Percentiles rank a stretch among this genome's conserved stretches.
Evolutionary conservation across 2,329 filamentous ascomycete genomes (phyloP).

Genomic region (Pseudocercospora eumusae): DNA sequence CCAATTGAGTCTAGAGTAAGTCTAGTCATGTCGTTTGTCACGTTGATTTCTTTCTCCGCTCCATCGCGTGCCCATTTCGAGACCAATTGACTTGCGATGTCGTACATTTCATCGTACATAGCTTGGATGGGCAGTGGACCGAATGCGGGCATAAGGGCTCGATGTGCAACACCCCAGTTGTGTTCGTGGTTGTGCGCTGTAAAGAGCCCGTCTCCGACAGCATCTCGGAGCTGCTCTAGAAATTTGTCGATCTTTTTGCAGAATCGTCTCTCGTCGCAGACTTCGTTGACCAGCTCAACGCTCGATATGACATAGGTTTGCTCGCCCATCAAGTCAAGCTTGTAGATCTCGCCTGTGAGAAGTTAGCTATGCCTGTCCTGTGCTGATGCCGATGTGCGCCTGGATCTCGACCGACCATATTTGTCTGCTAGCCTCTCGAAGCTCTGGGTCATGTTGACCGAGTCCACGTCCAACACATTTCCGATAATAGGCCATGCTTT

Average conservation of each 20-base stretch:
- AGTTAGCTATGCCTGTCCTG: constrained; percentile 9
- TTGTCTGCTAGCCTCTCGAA: constrained; percentile 53
- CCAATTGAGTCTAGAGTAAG: constrained; percentile 72
- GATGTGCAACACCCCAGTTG: constrained; percentile 45
- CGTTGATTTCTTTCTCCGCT: constrained; percentile 57
- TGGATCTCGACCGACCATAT: constrained; percentile 17
- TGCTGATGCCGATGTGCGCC: neutral
- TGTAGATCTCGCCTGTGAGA: constrained; percentile 21
- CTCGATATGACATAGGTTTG: constrained; percentile 16
- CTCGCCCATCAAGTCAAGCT: constrained; percentile 18
- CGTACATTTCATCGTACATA: constrained; percentile 58
- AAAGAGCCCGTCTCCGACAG: constrained; percentile 49
- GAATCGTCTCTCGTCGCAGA: constrained; percentile 52
- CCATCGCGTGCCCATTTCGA: constrained; percentile 51
- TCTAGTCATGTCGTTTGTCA: constrained; percentile 69
- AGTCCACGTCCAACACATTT: constrained; percentile 64
- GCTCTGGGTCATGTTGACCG: constrained; percentile 54
- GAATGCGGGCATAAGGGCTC: constrained; percentile 61
- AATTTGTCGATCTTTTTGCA: constrained; percentile 57
- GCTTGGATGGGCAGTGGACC: constrained; percentile 66
- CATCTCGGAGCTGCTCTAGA: constrained; percentile 60
- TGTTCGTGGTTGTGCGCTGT: constrained; percentile 44
- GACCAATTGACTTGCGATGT: constrained; percentile 39
- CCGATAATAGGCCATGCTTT: constrained; percentile 64
- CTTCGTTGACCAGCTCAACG: constrained; percentile 41